Conservation (phyloP, 805 yeast species). For the Saturnispora sanitii region DNA sequence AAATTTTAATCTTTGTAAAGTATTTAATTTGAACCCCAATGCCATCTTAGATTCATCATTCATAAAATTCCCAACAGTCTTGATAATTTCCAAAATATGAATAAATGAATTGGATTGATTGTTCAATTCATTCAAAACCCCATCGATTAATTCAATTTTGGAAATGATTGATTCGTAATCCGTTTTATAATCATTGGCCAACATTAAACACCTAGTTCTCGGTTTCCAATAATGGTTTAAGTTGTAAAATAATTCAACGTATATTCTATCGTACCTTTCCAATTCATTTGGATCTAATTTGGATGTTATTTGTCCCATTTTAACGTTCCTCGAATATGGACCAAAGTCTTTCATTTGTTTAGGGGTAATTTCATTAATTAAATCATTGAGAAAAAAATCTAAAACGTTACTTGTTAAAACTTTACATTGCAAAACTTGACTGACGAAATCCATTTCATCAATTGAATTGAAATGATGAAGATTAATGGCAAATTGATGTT, state of each 20-base stretch:
- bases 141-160: constrained; percentile 50
- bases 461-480: constrained; percentile 50
- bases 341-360: constrained; percentile 45
- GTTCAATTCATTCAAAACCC: constrained; percentile 44
- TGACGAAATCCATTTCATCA: constrained; percentile 44
- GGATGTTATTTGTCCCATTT: constrained; percentile 29
- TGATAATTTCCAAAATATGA: constrained; percentile 52
- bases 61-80: constrained; percentile 73
- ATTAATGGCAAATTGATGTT: constrained; percentile 75
- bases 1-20: constrained; percentile 59
- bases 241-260: constrained; percentile 57
- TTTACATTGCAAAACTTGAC: constrained; percentile 52
- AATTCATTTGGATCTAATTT: constrained; percentile 47
- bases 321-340: constrained; percentile 51
- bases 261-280: constrained; percentile 63
- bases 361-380: constrained; percentile 48
- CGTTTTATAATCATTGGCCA: constrained; percentile 47
- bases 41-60: constrained; percentile 61
- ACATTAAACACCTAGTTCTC: constrained; percentile 52
- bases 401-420: constrained; percentile 46
- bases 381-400: constrained; percentile 64
- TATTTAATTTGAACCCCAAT: constrained; percentile 58
- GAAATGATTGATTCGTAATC: constrained; percentile 54
- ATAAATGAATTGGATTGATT: constrained; percentile 41
- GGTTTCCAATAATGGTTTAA: constrained; percentile 64